phyloP scores from a whole-genome alignment of 2,329 filamentous ascomycete genomes.

The Dactylonectria estremocensis region DNA sequence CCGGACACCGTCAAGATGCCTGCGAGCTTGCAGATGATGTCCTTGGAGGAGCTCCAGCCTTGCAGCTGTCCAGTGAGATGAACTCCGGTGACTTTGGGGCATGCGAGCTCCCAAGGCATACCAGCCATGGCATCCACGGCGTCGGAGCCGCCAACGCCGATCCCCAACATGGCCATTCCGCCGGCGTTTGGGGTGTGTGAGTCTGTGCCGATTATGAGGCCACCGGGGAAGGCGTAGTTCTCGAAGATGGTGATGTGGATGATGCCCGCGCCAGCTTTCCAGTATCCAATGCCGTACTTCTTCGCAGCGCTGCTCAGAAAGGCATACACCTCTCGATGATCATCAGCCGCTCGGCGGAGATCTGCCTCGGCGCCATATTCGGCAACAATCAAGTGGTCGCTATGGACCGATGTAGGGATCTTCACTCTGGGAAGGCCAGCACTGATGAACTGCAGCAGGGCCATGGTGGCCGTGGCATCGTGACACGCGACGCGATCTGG shows the following conservation, averaged over 20 bases:
- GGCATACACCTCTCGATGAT: slow-evolving; percentile 54
- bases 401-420: slow-evolving; percentile 58
- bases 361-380: slow-evolving; percentile 34
- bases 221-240: slow-evolving; percentile 56
- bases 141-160: slow-evolving; percentile 63
- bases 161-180: slow-evolving; percentile 54
- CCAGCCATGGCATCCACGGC: slow-evolving; percentile 60
- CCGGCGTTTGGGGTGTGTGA: slow-evolving; percentile 57
- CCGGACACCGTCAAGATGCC: slow-evolving; percentile 54
- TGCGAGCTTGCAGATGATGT: slow-evolving; percentile 56
- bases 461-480: slow-evolving; percentile 61
- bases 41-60: slow-evolving; percentile 53
- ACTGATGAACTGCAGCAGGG: slow-evolving; percentile 59
- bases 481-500: slow-evolving; percentile 60
- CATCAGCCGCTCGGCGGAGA: neutral
- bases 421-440: slow-evolving; percentile 56
- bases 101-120: slow-evolving; percentile 54
- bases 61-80: slow-evolving; percentile 48
- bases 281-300: slow-evolving; percentile 62
- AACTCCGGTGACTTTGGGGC: slow-evolving; percentile 52
- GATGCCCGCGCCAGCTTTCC: slow-evolving; percentile 55
- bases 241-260: slow-evolving; percentile 59
- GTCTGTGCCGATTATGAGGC: slow-evolving; percentile 55
- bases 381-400: slow-evolving; percentile 55
- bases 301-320: slow-evolving; percentile 57